Evolutionary conservation across 148 eudicot genomes (phyloP), one percentile per base, ranked within the genome.

Genomic region (Nepenthes gracilis): DNA sequence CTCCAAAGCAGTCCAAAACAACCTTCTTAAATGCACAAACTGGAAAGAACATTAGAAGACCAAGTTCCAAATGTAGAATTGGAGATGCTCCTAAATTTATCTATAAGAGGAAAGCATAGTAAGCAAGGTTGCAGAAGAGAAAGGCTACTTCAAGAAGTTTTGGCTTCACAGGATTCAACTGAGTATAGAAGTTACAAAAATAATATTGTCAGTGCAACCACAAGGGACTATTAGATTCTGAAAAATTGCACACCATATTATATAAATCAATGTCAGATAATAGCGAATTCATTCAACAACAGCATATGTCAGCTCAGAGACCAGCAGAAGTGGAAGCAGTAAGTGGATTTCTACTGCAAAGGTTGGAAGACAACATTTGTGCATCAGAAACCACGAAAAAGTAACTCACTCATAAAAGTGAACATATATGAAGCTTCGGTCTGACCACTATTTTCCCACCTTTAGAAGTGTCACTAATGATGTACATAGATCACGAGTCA

Each of bases 331-430:
- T 64, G 75, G 58, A 74, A 77, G 66, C 61, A 71, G 71, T 74
- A 67, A 63, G 23, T 23, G 23, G 23, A 52, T 50, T 14, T 13
- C 2, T 13, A 13, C 81, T 80, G 82, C 77, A 70, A 74, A 68
- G 71, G 74, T 66, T 64, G 47, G 81, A 63, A 79, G 81, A 83
- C 70, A 76, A 67, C 60, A 81, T 64, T 60, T 23, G 72, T 73
- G 67, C 74, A 75, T 83, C 80, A 85, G 83, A 61, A 78, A 72
- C 56, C 47, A 56, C 47, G 64, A 65, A 55, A 4, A 13, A 60
- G 58, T 9, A 63, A 34, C 60, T 12, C 43, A 50, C 52, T 47
- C 36, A 51, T 48, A 15, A 47, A 59, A 73, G 23, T 45, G 60
- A 43, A 62, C 35, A 61, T 13, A 43, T 50, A 57, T 55, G 60